Evolutionary conservation across 306 rosid genomes (phyloP).

Genomic region (Cajanus cajan): DNA sequence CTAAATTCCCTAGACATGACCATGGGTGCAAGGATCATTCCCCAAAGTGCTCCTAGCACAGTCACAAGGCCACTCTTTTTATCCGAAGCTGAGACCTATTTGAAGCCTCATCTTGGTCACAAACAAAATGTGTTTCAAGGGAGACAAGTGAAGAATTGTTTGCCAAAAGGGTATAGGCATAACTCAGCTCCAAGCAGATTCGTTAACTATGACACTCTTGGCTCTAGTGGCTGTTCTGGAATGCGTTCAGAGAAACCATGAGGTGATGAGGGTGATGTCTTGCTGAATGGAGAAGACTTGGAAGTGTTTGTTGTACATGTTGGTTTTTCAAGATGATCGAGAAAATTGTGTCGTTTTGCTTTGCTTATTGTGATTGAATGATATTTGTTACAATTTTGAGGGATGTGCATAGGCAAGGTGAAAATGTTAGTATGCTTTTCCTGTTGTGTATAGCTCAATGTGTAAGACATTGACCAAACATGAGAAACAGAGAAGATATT

Average conservation of each 20-base stretch:
- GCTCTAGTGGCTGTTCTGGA: slow-evolving; percentile 44
- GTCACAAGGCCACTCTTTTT: slow-evolving; percentile 57
- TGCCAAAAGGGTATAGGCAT: slow-evolving; percentile 77
- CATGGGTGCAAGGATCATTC: slow-evolving; percentile 59
- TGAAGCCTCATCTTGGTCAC: slow-evolving; percentile 43
- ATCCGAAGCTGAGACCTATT: slow-evolving; percentile 39
- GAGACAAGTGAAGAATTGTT: slow-evolving; percentile 54
- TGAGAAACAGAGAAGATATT: neutral
- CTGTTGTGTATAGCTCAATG: slow-evolving; percentile 16
- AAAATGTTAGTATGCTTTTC: neutral
- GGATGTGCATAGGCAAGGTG: slow-evolving; percentile 15
- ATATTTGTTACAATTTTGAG: slow-evolving; percentile 40
- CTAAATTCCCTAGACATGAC: slow-evolving; percentile 30
- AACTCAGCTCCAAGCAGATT: slow-evolving; percentile 81
- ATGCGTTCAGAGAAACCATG: slow-evolving; percentile 48
- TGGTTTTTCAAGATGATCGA: slow-evolving; percentile 10
- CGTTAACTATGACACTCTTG: slow-evolving; percentile 56
- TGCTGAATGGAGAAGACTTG: neutral
- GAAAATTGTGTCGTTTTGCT: slow-evolving; percentile 4
- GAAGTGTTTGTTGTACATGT: slow-evolving; percentile 40
- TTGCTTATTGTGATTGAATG: slow-evolving; percentile 20
- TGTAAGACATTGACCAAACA: neutral
- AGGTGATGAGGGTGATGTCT: slow-evolving; percentile 44
- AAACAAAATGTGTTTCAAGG: slow-evolving; percentile 38
- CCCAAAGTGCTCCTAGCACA: slow-evolving; percentile 76